Evolutionary conservation across 768 basidiomycete genomes (phyloP).

Genomic region (Boletellus ananas): DNA sequence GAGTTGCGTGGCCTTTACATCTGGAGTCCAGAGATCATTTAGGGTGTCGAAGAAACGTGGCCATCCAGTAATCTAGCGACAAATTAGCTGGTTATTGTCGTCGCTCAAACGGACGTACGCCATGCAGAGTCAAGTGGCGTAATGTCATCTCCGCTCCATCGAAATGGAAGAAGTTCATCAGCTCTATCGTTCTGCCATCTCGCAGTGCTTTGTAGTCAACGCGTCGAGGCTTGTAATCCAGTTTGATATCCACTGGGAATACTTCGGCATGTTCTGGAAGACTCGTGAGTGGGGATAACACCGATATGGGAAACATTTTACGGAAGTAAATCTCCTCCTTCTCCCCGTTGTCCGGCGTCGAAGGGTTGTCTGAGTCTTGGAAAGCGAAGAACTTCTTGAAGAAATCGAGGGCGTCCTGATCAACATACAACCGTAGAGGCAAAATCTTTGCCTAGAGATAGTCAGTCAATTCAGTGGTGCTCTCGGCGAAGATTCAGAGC

Average conservation of each 20-base stretch:
- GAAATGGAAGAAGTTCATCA: conserved; percentile 99
- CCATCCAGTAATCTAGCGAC: conserved; percentile 89
- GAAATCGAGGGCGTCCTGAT: conserved; percentile 98
- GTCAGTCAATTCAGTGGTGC: background rate
- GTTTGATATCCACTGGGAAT: conserved; percentile 90
- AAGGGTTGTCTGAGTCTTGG: conserved; percentile 51
- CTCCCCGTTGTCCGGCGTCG: conserved; percentile 30
- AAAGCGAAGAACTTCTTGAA: conserved; percentile 96
- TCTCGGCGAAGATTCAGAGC: background rate
- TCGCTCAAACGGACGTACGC: conserved; percentile 53
- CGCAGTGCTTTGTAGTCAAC: conserved; percentile 91
- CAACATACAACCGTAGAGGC: conserved; percentile 89
- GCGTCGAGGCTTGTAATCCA: conserved; percentile 97
- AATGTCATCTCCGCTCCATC: conserved; percentile 98
- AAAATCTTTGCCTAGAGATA: conserved; percentile 73
- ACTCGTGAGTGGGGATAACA: conserved; percentile 3
- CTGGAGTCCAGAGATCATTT: conserved; percentile 99
- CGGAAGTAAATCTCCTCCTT: conserved; percentile 69
- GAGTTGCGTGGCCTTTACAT: conserved; percentile 97
- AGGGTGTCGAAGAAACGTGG: conserved; percentile 80
- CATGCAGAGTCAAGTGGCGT: conserved; percentile 85
- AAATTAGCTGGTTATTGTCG: conserved; percentile 7
- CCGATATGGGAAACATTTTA: conserved; percentile 33
- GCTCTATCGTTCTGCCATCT: conserved; percentile 88
- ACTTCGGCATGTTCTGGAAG: conserved; percentile 84